phyloP scores from a whole-genome alignment of 495 filamentous ascomycete genomes.

The Coniosporium apollinis region DNA sequence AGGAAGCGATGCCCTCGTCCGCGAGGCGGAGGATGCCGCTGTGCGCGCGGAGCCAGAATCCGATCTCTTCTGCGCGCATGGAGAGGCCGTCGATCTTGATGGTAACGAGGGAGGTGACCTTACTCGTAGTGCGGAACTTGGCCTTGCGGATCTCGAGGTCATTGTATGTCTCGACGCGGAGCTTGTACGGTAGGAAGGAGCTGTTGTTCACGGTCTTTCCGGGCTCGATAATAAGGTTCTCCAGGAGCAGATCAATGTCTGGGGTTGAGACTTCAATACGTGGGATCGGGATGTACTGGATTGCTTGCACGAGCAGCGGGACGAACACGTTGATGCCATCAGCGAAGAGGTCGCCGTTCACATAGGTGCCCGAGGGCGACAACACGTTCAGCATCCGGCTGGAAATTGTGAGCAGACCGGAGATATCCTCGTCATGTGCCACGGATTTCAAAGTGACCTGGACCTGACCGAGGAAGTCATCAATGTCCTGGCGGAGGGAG shows the following conservation, averaged over 20 bases:
- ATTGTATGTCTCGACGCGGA: constrained; percentile 68
- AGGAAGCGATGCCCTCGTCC: constrained; percentile 71
- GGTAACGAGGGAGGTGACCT: constrained; percentile 50
- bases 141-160: constrained; percentile 73
- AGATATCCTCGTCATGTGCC: constrained; percentile 49
- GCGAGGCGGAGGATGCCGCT: constrained; percentile 46
- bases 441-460: constrained; percentile 51
- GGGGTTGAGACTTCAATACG: constrained; percentile 72
- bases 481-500: constrained; percentile 52
- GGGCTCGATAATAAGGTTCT: constrained; percentile 82
- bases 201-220: constrained; percentile 68
- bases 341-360: constrained; percentile 50
- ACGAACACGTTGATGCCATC: constrained; percentile 66
- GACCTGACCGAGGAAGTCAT: constrained; percentile 51
- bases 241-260: constrained; percentile 67
- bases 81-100: constrained; percentile 66
- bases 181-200: constrained; percentile 75
- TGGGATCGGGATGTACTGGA: constrained; percentile 80
- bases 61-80: constrained; percentile 66
- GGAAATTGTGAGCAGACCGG: constrained; percentile 46
- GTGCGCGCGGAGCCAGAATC: constrained; percentile 60
- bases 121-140: constrained; percentile 49
- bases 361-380: constrained; percentile 37
- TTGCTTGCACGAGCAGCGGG: constrained; percentile 52
- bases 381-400: constrained; percentile 47